Evolutionary conservation across 495 filamentous ascomycete species (phyloP).

Genomic region (Rusavskia elegans): DNA sequence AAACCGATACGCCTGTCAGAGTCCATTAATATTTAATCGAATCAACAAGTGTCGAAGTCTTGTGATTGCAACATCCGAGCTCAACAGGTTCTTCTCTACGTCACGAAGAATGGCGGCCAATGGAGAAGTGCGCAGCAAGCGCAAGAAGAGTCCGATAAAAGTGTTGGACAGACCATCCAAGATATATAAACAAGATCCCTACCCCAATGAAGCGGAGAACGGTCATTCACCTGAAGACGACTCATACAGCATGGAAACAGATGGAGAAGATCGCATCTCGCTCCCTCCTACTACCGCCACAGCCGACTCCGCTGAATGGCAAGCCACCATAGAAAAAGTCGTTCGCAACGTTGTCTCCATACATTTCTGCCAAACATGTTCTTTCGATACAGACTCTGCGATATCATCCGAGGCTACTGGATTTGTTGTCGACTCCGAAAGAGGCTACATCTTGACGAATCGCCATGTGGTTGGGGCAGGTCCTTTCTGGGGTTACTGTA

Average conservation of each 20-base stretch:
- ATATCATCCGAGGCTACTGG: slow-evolving; percentile 90
- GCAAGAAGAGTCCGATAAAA: slow-evolving; percentile 41
- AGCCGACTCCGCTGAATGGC: slow-evolving; percentile 90
- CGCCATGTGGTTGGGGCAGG: slow-evolving; percentile 93
- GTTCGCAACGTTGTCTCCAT: slow-evolving; percentile 91
- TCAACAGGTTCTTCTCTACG: slow-evolving; percentile 10
- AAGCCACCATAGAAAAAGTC: slow-evolving; percentile 84
- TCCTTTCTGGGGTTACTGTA: slow-evolving; percentile 93
- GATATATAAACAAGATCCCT: slow-evolving; percentile 32
- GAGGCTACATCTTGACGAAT: slow-evolving; percentile 79
- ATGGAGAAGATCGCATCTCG: slow-evolving; percentile 27
- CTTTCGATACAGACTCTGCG: slow-evolving; percentile 91
- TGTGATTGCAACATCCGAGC: background rate
- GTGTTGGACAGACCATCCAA: slow-evolving; percentile 39
- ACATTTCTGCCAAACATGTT: slow-evolving; percentile 95
- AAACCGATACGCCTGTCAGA: background rate
- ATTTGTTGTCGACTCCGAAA: slow-evolving; percentile 93
- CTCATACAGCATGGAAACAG: slow-evolving; percentile 31
- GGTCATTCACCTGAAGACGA: slow-evolving; percentile 33
- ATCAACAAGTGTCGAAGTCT: background rate
- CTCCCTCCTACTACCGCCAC: slow-evolving; percentile 36
- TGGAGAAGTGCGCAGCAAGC: slow-evolving; percentile 37
- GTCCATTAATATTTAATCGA: background rate
- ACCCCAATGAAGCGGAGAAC: slow-evolving; percentile 23
- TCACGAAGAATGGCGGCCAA: slow-evolving; percentile 32